Evolutionary conservation across 2,329 filamentous ascomycete genomes (phyloP), one percentile per base, ranked within the genome.

Genomic region (Exophiala dermatitidis): DNA sequence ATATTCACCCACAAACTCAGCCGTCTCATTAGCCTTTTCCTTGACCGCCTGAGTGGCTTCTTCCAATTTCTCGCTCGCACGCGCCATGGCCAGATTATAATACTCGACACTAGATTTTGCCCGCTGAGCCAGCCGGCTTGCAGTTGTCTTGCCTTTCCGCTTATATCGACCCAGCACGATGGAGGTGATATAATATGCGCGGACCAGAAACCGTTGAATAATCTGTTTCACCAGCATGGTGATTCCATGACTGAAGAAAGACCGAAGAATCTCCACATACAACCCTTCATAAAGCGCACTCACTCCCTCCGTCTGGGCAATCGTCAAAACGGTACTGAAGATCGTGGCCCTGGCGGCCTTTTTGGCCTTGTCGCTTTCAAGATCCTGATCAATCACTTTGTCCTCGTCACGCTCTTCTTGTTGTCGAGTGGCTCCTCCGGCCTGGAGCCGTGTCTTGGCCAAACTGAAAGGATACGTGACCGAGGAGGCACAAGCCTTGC

Each of bases 171-270:
- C 52, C 30, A 77, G 58, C 2, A 74, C 58, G 28, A 72, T 72
- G n/a, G 86, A 69, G 1, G 85, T 65, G 4, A 83, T 64, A 60
- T 88, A 86, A 69, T 91, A 94, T 3, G 84, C 63, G 58, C 81
- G 80, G 54, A 94, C 79, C 52, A 95, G 80, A 10, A 84, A 68
- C 30, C 79, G 76, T 66, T 95, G 87, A 5, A 93, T 79, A 3
- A 80, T 72, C 52, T 91, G 87, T 69, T 95, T 95, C 54, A 87
- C 82, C 50, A 91, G 73, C 87, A 95, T 95, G 1, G 89, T 91
- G 48, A 90, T 78, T 0, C 90, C 90, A 64, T 95, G 89, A 26
- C 82, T 84, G 63, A 95, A 84, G 71, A 95, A 94, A 0, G 86
- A 86, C 64, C 90, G 90, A 5, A 90, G 69, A 2, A 95, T 76